Percentiles rank a stretch among this genome's conserved stretches.
Evolutionary conservation across 768 basidiomycete species (phyloP).

Genomic region (Xerocomus brunneocitrinus): DNA sequence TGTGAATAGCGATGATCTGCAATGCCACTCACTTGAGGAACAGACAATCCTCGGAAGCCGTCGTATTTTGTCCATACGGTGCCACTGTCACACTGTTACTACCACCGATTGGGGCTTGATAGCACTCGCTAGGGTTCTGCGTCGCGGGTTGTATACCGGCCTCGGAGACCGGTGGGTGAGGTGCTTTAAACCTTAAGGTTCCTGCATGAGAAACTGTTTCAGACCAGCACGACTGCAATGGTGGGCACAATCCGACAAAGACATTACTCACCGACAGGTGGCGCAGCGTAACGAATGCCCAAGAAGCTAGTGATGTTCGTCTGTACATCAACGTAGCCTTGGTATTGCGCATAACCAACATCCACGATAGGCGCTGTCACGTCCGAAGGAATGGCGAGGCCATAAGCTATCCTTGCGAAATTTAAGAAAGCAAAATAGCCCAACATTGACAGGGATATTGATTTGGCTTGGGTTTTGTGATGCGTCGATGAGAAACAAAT

Average conservation of each 20-base stretch:
- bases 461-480: not conserved
- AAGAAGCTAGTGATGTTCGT: constrained; percentile 24
- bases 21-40: not conserved
- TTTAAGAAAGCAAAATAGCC: not conserved
- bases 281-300: constrained; percentile 42
- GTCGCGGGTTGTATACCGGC: not conserved
- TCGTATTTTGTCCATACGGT: not conserved
- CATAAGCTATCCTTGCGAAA: not conserved
- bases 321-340: constrained; percentile 20
- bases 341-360: constrained; percentile 31
- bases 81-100: not conserved
- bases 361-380: constrained; percentile 18
- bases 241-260: not conserved
- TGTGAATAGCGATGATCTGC: no score
- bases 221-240: not conserved
- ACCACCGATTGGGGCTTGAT: not conserved
- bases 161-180: not conserved
- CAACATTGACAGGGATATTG: not conserved
- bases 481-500: not conserved
- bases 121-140: not conserved
- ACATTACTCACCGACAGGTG: constrained; percentile 38
- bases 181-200: not conserved
- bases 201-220: not conserved
- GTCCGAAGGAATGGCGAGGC: not conserved
- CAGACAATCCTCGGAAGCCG: not conserved